A percentile compares a stretch with the other conserved stretches of the same genome.
Evolutionary conservation across 225 moss, liverwort and hornwort species (phyloP).

Genomic region (Takakia lepidozioides): DNA sequence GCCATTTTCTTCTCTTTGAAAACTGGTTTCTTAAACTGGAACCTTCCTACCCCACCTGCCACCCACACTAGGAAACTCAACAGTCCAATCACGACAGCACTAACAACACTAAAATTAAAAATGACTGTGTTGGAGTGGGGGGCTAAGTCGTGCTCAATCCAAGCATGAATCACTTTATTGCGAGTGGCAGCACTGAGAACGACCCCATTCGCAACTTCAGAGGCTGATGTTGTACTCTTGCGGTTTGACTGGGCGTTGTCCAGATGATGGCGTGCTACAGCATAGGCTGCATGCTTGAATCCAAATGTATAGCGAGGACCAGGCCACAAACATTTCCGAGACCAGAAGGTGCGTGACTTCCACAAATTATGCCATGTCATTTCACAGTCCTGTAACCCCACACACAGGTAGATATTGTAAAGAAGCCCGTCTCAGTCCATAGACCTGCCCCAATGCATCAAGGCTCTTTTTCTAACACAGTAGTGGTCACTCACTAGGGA

Average conservation of each 20-base stretch:
- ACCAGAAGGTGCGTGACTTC: conserved; percentile 68
- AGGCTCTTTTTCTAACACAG: too few relatives aligned
- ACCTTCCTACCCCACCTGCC: conserved; percentile 14
- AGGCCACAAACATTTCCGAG: conserved; percentile 89
- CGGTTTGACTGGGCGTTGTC: conserved; percentile 69
- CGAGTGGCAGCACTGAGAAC: conserved; percentile 81
- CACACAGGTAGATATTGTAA: too few relatives aligned
- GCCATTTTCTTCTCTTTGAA: too few relatives aligned
- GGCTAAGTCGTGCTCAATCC: conserved; percentile 92
- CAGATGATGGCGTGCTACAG: conserved; percentile 73
- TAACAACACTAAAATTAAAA: conserved; percentile 61
- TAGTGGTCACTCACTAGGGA: too few relatives aligned
- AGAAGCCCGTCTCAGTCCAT: neutral
- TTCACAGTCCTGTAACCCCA: conserved; percentile 92
- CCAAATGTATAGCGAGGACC: conserved; percentile 88
- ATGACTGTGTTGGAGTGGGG: conserved; percentile 66
- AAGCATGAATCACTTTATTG: conserved; percentile 90
- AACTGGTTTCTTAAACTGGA: too few relatives aligned
- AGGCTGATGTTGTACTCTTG: conserved; percentile 25
- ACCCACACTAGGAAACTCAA: conserved; percentile 46
- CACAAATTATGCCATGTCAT: conserved; percentile 57
- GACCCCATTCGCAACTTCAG: conserved; percentile 49
- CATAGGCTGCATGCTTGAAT: conserved; percentile 83
- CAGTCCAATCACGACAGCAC: conserved; percentile 35
- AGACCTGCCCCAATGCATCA: too few relatives aligned